Conservation (phyloP, 2,329 filamentous ascomycete genomes). For the Penicillium vulpinum region DNA sequence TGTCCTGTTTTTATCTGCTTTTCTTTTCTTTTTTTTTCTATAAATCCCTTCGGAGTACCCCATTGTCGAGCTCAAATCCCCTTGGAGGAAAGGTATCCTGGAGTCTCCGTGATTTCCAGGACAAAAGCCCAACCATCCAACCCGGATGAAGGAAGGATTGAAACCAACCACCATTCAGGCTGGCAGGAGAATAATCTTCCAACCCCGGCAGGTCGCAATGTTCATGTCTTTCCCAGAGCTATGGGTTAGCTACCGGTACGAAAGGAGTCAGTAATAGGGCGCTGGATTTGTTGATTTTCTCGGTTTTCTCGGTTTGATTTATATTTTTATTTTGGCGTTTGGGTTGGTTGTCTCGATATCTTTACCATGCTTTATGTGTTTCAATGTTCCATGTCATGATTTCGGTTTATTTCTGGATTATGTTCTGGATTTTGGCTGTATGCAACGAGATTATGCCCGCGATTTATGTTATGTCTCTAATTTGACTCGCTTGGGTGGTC, state of each 20-base stretch:
- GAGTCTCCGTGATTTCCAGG: background rate
- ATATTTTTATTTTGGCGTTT: constrained; percentile 2
- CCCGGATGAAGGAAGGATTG: background rate
- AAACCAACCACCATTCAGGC: background rate
- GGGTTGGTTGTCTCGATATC: constrained; percentile 6
- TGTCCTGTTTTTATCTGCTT: background rate
- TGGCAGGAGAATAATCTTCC: background rate
- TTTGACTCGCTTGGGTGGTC: background rate
- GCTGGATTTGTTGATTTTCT: background rate
- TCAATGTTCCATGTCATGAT: background rate
- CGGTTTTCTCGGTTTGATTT: background rate
- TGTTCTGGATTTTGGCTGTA: constrained; percentile 1
- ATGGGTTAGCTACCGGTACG: background rate
- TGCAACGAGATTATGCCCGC: background rate
- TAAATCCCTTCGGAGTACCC: constrained; percentile 1
- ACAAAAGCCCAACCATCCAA: background rate
- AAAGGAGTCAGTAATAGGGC: background rate
- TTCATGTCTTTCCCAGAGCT: background rate
- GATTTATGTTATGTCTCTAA: constrained; percentile 4
- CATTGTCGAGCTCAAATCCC: background rate
- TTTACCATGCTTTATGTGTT: background rate
- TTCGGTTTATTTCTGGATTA: background rate
- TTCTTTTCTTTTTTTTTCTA: background rate
- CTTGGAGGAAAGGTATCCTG: constrained; percentile 3
- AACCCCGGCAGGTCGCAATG: background rate